Base-by-base conservation (phyloP, 2,329 filamentous ascomycete genomes). In the Aspergillus vadensis region DNA sequence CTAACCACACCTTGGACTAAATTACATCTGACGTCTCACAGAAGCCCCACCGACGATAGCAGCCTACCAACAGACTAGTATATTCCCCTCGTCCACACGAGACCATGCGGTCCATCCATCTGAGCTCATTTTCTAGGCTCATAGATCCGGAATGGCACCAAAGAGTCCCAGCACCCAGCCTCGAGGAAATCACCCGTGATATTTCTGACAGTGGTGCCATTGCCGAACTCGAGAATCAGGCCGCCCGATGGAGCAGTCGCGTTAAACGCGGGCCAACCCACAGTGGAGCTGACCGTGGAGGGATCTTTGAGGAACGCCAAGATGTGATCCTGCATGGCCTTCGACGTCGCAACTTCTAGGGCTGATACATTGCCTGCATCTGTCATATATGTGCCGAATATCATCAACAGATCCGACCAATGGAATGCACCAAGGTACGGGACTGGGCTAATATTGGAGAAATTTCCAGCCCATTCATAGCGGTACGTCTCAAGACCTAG, bases 361-460 rank as follows among this genome's bases (percentile, higher is more conserved):
- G 61, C 23, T 15, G 63, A 27, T 12, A 55, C 27, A 10, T 44
- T 36, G 1, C 52, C 62, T 6, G 58, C 36, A 30, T 62, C 57
- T 21, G 64, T 47, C 15, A 60, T 49, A 39, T 66, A 63, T 5
- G 62, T 63, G 15, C 66, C 68, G 25, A 69, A 69, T 23, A 66
- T 63, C 59, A 69, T 66, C 3, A 65, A 43, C 5, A 69, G 55
- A 51, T 70, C 68, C 5, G 68, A 67, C 43, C 69, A 71, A 59
- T 81, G 79, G 53, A 77, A 81, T 1, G 78, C 78, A 10, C 79
- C 78, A 47, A 80, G 70, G 76, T 77, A 81, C 1, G 69, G 60
- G 25, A 67, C 67, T 0, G 74, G 74, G 15, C 72, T 70, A 38
- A 80, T 72, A 60, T 81, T 80, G 19, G 75, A 67, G 64, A 78